Conservation (phyloP, 2,329 filamentous ascomycete genomes). For the Fusarium sp. region DNA sequence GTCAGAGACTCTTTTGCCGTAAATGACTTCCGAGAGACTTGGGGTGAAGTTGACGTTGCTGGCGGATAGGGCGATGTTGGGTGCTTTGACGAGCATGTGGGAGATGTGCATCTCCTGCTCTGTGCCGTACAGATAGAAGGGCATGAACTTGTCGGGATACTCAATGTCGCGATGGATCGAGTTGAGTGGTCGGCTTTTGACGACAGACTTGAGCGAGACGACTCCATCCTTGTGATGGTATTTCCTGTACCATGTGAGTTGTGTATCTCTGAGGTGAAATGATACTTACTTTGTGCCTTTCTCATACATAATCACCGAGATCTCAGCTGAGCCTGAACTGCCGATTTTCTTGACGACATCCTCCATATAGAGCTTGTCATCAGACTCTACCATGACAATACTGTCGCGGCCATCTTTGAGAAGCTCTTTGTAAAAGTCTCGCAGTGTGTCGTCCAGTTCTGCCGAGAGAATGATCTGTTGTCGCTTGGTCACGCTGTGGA, state of each 20-base stretch:
- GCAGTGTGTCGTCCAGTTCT: slow-evolving; percentile 7
- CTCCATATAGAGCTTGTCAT: neutral
- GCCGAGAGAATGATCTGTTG: slow-evolving; percentile 52
- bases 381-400: slow-evolving; percentile 31
- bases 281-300: slow-evolving; percentile 19
- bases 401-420: slow-evolving; percentile 8
- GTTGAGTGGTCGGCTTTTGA: slow-evolving; percentile 53
- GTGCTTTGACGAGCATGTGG: slow-evolving; percentile 56
- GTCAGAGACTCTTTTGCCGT: slow-evolving; percentile 27
- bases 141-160: slow-evolving; percentile 54
- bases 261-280: accelerated
- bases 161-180: slow-evolving; percentile 47
- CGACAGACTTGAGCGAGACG: slow-evolving; percentile 37
- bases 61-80: slow-evolving; percentile 54
- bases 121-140: slow-evolving; percentile 59
- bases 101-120: slow-evolving; percentile 53
- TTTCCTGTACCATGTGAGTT: slow-evolving; percentile 3
- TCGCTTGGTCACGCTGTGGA: slow-evolving; percentile 48
- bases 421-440: slow-evolving; percentile 1
- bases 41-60: slow-evolving; percentile 29
- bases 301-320: slow-evolving; percentile 12
- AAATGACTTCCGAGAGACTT: slow-evolving; percentile 12
- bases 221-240: slow-evolving; percentile 40
- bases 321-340: accelerated
- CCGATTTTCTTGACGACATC: neutral